Percentiles rank a stretch among this genome's conserved stretches.
Evolutionary conservation across 1,139 yeast species (phyloP).

Genomic region (Geotrichum cucujoidarum): DNA sequence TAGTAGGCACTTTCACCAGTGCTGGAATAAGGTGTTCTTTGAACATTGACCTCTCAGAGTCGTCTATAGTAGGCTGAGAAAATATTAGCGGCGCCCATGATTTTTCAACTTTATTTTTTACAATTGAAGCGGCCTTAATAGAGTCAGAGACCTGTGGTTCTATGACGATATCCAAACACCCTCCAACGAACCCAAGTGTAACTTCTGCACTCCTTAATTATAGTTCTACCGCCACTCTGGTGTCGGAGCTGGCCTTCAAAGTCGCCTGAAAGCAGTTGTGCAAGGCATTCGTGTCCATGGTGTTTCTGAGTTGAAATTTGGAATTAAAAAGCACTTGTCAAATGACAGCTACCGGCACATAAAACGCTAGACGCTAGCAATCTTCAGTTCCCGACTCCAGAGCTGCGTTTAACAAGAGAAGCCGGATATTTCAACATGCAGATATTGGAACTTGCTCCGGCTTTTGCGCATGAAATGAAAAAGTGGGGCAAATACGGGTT

Average conservation of each 20-base stretch:
- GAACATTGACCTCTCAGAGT: conserved; percentile 67
- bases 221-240: conserved; percentile 65
- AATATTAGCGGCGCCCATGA: conserved; percentile 50
- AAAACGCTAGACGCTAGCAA: too few relatives aligned
- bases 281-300: conserved; percentile 63
- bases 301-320: too few relatives aligned
- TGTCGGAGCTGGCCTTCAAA: conserved; percentile 58
- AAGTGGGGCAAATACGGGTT: too few relatives aligned
- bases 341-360: too few relatives aligned
- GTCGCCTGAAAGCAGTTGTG: conserved; percentile 82
- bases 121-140: conserved; percentile 75
- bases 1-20: conserved; percentile 40
- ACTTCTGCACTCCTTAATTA: conserved; percentile 54
- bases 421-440: too few relatives aligned
- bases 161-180: conserved; percentile 73
- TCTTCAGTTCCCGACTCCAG: too few relatives aligned
- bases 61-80: conserved; percentile 43
- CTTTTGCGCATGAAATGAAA: too few relatives aligned
- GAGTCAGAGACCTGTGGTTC: conserved; percentile 50
- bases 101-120: conserved; percentile 67
- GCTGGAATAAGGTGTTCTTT: conserved; percentile 55
- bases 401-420: too few relatives aligned
- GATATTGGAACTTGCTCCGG: too few relatives aligned
- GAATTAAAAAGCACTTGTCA: too few relatives aligned
- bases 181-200: conserved; percentile 72